Percentiles rank a stretch among this genome's conserved stretches.
Evolutionary conservation across 179 eudicot species (phyloP).

Genomic region (Actinidia arguta): DNA sequence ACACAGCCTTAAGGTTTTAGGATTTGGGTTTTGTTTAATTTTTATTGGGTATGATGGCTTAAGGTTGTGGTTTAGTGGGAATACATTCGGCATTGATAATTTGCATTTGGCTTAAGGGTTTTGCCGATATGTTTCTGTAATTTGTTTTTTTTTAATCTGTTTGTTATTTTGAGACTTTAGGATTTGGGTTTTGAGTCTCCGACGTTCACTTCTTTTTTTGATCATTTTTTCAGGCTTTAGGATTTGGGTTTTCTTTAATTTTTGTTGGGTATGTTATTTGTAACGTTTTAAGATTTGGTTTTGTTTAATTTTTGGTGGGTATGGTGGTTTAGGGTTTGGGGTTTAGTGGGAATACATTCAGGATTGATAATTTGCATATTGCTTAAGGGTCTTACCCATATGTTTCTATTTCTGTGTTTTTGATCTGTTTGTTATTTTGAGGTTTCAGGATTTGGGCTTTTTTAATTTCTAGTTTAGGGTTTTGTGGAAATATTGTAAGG

Average conservation of each 20-base stretch:
- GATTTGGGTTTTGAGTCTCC: too few relatives aligned
- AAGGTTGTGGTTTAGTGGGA: not conserved
- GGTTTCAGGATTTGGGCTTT: too few relatives aligned
- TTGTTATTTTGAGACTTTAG: too few relatives aligned
- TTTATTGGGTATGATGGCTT: not conserved
- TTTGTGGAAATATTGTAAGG: not conserved
- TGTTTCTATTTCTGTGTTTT: too few relatives aligned
- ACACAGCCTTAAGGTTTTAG: not conserved
- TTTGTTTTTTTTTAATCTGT: too few relatives aligned
- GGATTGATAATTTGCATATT: not conserved
- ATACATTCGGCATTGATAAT: not conserved
- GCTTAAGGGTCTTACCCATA: too few relatives aligned
- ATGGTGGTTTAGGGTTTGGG: not conserved
- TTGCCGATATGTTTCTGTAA: too few relatives aligned
- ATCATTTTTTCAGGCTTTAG: not conserved
- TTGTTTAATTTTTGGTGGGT: not conserved
- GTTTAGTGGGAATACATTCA: not conserved
- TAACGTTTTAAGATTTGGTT: not conserved
- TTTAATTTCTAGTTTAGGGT: not conserved
- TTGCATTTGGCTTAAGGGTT: not conserved
- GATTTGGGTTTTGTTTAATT: not conserved
- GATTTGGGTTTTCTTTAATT: too few relatives aligned
- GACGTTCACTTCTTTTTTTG: not conserved
- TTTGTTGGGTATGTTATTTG: too few relatives aligned
- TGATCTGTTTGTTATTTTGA: too few relatives aligned